Base-by-base conservation (phyloP, 2,329 filamentous ascomycete species). In the Fusarium acutatum region DNA sequence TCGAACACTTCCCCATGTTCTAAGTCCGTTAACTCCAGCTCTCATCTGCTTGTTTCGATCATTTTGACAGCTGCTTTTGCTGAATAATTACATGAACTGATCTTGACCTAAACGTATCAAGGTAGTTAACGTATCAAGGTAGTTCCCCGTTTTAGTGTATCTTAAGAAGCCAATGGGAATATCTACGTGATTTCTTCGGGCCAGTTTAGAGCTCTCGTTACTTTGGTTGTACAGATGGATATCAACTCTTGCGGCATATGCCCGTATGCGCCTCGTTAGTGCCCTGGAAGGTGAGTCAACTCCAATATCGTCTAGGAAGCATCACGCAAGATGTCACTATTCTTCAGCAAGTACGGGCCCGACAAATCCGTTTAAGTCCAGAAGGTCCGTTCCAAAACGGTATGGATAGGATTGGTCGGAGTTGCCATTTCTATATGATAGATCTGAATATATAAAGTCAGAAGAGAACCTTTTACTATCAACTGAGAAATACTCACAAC, bases 331-430 rank as follows among this genome's bases (percentile, higher is more conserved):
- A 50, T 34, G 47, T 11, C 9, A 20, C 22, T 24, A 10, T 41
- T 14, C 20, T 28, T n/a, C 14, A 41, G 35, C 11, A n/a, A n/a
- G 50, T 34, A 18, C 44, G 24, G 24, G 26, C 20, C 53, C 44
- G 28, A 67, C 12, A 30, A 20, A 26, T 60, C 28, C 44, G 28
- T 53, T 26, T 13, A 18, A 44, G 14, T 24, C n/a, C 32, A 56
- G 64, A 63, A 68, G 64, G 64, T 54, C 14, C 65, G 17, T 63
- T 35, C 56, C 54, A 37, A n/a, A 44, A 46, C 18, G 34, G 4
- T 28, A 15, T n/a, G 12, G 9, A 34, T 24, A 13, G 22, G 15
- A 18, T 17, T 41, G 34, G 54, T 62, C 20, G 28, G 40, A 38
- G 41, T n/a, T 68, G 40, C 28, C 53, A 37, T 14, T 34, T 40